phyloP scores from a whole-genome alignment of 768 basidiomycete genomes.

The Tephrocybe sp. region DNA sequence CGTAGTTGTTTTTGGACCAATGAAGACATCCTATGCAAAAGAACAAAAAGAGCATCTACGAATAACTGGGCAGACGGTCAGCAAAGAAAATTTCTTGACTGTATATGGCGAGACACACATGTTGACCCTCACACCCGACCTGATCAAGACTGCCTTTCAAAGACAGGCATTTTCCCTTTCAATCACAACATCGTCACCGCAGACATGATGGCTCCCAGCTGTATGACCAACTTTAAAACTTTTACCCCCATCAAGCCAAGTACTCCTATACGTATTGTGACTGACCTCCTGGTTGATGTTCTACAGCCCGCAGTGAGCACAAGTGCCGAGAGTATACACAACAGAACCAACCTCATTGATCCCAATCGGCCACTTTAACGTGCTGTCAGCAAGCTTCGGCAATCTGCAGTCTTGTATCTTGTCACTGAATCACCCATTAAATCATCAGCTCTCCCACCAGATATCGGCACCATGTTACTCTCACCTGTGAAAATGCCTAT shows the following conservation, averaged over 20 bases:
- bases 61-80: slow-evolving; percentile 20
- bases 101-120: slow-evolving; percentile 33
- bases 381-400: not conserved
- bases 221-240: slow-evolving; percentile 17
- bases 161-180: slow-evolving; percentile 39
- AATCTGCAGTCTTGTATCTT: slow-evolving; percentile 1
- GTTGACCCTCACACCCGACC: slow-evolving; percentile 26
- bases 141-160: slow-evolving; percentile 36
- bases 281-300: not conserved
- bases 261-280: slow-evolving; percentile 17
- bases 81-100: slow-evolving; percentile 36
- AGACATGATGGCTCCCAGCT: slow-evolving; percentile 35
- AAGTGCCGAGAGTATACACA: too few relatives aligned
- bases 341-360: not conserved
- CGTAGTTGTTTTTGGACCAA: not conserved
- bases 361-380: not conserved
- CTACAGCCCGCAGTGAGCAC: not conserved
- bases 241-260: slow-evolving; percentile 10
- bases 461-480: not conserved
- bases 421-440: slow-evolving; percentile 6
- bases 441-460: not conserved
- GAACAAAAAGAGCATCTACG: slow-evolving; percentile 15
- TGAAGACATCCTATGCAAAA: slow-evolving; percentile 1
- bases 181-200: slow-evolving; percentile 30
- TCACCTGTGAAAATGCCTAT: not conserved